Conservation (phyloP, 2,329 filamentous ascomycete genomes). For the Chalara sp. region DNA sequence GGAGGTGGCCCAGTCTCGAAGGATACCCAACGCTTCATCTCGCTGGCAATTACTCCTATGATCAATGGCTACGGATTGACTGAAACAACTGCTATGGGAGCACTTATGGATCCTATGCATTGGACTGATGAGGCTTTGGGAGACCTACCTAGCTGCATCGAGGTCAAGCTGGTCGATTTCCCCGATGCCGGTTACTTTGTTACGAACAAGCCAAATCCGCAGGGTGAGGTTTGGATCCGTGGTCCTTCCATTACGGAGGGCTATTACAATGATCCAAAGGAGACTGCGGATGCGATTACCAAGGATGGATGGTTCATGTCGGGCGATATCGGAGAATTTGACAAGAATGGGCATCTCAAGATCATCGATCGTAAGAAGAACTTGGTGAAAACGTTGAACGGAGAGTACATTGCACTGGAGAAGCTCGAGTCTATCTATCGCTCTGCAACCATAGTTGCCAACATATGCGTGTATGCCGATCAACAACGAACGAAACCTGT, state of each 20-base stretch:
- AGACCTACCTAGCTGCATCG: conserved; percentile 67
- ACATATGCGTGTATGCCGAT: conserved; percentile 83
- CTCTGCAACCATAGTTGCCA: conserved; percentile 68
- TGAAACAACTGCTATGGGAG: conserved; percentile 80
- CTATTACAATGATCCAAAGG: conserved; percentile 81
- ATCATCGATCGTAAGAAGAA: conserved; percentile 99
- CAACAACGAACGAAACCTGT: conserved; percentile 69
- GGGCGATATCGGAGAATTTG: conserved; percentile 89
- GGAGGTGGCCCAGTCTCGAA: conserved; percentile 86
- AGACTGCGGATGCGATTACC: conserved; percentile 72
- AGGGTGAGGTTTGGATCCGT: conserved; percentile 89
- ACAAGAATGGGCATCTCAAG: conserved; percentile 68
- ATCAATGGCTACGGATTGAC: conserved; percentile 90
- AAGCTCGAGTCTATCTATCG: conserved; percentile 92
- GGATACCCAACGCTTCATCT: conserved; percentile 85
- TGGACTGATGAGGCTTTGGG: conserved; percentile 76
- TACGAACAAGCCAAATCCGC: conserved; percentile 64
- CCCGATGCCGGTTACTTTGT: conserved; percentile 76
- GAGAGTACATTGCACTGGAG: conserved; percentile 95
- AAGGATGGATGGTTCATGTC: conserved; percentile 95
- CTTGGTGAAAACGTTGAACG: conserved; percentile 88
- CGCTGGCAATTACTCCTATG: conserved; percentile 90
- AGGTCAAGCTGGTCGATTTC: conserved; percentile 88
- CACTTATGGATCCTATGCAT: conserved; percentile 76
- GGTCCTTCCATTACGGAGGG: conserved; percentile 67